Conservation (phyloP, 1,139 yeast species). For the Hanseniaspora uvarum region DNA sequence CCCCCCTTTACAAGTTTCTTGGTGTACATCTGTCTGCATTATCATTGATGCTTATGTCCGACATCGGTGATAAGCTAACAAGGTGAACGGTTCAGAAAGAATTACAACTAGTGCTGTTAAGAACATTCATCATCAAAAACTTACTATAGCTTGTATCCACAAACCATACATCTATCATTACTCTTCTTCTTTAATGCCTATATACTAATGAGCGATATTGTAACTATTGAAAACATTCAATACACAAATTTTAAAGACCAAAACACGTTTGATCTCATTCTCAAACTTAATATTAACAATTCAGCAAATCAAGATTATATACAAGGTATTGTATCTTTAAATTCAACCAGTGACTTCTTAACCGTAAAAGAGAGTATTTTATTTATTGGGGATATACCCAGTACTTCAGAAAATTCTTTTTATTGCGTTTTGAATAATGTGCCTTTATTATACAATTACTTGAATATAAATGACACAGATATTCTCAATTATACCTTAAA, state of each 20-base stretch:
- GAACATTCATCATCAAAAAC: too few relatives aligned
- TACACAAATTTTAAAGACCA: not conserved
- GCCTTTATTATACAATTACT: conserved; percentile 5
- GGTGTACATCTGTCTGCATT: too few relatives aligned
- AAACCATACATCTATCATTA: not conserved
- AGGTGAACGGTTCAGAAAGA: too few relatives aligned
- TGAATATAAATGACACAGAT: not conserved
- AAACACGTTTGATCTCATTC: not conserved
- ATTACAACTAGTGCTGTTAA: too few relatives aligned
- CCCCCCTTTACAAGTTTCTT: too few relatives aligned
- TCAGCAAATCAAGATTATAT: not conserved
- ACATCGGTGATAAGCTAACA: too few relatives aligned
- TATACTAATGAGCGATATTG: not conserved
- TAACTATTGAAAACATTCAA: not conserved
- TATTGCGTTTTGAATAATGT: not conserved
- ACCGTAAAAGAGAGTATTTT: conserved; percentile 6
- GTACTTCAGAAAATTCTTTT: not conserved
- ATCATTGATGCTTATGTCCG: too few relatives aligned
- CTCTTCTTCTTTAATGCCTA: not conserved
- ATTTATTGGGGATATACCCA: not conserved
- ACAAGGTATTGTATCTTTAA: conserved; percentile 10
- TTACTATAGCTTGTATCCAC: too few relatives aligned
- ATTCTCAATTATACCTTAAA: conserved; percentile 6
- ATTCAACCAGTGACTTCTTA: not conserved
- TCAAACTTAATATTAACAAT: not conserved